phyloP scores from a whole-genome alignment of 768 basidiomycete genomes.

The Lactarius psammicola region DNA sequence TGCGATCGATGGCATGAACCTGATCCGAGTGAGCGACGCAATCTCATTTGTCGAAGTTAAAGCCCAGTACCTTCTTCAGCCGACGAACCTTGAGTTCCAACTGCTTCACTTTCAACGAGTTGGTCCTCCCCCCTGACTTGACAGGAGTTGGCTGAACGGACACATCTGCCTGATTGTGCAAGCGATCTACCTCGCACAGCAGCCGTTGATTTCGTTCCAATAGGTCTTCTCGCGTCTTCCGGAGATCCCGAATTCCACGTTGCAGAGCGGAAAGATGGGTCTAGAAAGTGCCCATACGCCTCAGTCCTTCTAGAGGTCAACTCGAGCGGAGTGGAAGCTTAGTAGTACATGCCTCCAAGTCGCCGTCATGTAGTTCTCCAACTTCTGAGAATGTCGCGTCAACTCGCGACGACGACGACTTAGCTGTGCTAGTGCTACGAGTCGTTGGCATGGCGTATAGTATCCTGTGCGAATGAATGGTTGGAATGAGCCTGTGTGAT shows the following conservation, averaged over 20 bases:
- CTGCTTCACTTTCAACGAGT: conserved; percentile 25
- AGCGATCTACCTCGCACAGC: conserved; percentile 11
- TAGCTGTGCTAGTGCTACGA: conserved; percentile 19
- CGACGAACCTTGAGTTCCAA: conserved; percentile 30
- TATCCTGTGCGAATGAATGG: not conserved
- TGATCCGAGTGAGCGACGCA: conserved; percentile 11
- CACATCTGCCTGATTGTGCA: conserved; percentile 12
- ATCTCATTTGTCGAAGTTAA: not conserved
- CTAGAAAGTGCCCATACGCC: not conserved
- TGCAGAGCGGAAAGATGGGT: conserved; percentile 18
- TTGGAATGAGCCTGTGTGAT: not conserved
- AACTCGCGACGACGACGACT: conserved; percentile 1
- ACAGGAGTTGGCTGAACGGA: conserved; percentile 11
- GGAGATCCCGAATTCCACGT: conserved; percentile 11
- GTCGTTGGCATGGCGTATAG: conserved; percentile 14
- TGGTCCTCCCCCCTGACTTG: conserved; percentile 16
- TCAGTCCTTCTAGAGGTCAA: not conserved
- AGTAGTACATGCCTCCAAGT: conserved; percentile 1
- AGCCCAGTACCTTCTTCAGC: conserved; percentile 34
- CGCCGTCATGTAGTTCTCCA: not conserved
- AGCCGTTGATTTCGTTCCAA: conserved; percentile 10
- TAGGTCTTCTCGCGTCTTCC: not conserved
- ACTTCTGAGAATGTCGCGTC: not conserved
- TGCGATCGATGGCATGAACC: conserved; percentile 20
- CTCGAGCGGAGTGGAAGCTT: not conserved